Evolutionary conservation across 2,329 filamentous ascomycete genomes (phyloP).

Genomic region (Cladosporium oxysporum): DNA sequence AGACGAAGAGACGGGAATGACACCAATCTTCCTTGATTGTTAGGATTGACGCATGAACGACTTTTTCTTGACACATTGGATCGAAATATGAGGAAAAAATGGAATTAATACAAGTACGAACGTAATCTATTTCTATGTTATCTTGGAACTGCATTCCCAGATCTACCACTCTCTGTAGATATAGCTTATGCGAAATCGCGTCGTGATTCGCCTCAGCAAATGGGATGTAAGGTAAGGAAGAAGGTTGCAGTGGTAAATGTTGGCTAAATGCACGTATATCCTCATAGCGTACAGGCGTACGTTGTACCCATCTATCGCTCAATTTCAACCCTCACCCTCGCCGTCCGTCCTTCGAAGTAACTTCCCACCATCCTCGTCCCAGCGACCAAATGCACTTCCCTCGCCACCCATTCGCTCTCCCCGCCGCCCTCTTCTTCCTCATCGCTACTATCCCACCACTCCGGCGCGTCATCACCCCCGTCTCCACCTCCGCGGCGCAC

Average conservation of each 20-base stretch:
- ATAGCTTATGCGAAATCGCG: no score
- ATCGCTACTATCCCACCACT: constrained; percentile 42
- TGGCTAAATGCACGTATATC: not conserved
- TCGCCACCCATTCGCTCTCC: constrained; percentile 66
- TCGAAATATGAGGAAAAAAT: no score
- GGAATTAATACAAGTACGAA: no score
- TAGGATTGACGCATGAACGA: no score
- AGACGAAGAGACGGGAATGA: not conserved
- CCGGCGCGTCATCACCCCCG: constrained; percentile 41
- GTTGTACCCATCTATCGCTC: not conserved
- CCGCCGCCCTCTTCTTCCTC: constrained; percentile 42
- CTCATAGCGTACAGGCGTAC: not conserved
- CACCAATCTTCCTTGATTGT: no score
- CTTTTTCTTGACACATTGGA: no score
- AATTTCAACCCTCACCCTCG: constrained; percentile 62
- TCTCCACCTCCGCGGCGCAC: constrained; percentile 48
- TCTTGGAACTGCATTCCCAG: no score
- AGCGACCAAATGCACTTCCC: constrained; percentile 77
- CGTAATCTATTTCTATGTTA: no score
- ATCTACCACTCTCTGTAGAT: no score
- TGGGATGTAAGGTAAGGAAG: not conserved
- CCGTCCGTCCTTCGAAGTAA: constrained; percentile 74
- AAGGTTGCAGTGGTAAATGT: no score
- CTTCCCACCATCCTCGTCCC: constrained; percentile 81
- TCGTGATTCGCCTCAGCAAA: no score